These are phyloP conservation scores for Dactylonectria macrodidyma DNA, from an alignment of 2,329 filamentous ascomycete species.

Conservation along the genomic window DNA sequence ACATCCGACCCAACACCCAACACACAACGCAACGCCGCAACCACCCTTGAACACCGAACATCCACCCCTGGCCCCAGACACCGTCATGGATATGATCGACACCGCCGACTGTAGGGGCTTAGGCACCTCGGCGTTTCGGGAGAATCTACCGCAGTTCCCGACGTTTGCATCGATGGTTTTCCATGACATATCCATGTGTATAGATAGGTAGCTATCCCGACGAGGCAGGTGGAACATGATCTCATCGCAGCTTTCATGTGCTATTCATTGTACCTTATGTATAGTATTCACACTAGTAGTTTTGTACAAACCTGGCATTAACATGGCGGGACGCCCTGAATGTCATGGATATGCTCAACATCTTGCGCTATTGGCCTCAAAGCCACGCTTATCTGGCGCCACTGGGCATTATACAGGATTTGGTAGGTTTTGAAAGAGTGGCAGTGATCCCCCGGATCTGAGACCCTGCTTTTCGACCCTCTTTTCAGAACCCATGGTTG, in stretches of 20 bases:
- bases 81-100: conserved; percentile 7
- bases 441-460: background rate
- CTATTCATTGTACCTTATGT: background rate
- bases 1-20: conserved; percentile 13
- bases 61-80: conserved; percentile 2
- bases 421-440: background rate
- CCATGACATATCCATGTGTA: background rate
- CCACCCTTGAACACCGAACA: background rate
- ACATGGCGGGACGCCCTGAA: background rate
- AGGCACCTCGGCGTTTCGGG: conserved; percentile 14
- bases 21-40: conserved; percentile 3
- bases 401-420: background rate
- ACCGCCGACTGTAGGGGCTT: conserved; percentile 11
- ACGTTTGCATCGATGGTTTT: background rate
- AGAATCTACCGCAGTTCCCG: conserved; percentile 11
- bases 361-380: background rate
- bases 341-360: background rate
- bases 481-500: conserved; percentile 2
- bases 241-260: too few species aligned
- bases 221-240: too few species aligned
- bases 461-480: background rate
- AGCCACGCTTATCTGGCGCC: background rate
- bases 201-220: too few species aligned
- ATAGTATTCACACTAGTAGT: background rate
- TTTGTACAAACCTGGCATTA: background rate